Evolutionary conservation across 2,329 filamentous ascomycete genomes (phyloP).

Genomic region (Aspergillus sp.): DNA sequence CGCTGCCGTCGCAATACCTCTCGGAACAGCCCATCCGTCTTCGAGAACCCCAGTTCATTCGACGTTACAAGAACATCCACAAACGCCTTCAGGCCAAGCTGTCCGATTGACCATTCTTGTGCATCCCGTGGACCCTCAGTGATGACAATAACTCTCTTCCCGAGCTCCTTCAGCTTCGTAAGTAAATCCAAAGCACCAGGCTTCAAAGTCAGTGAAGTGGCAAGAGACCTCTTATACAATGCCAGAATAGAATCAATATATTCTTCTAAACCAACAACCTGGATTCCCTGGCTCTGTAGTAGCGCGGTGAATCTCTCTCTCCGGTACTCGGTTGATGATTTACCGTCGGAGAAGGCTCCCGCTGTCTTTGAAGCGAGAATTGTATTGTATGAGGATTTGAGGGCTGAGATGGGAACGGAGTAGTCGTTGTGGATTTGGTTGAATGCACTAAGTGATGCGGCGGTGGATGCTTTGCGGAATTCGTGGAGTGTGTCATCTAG

Average conservation of each 20-base stretch:
- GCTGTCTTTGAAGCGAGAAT: conserved; percentile 38
- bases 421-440: conserved; percentile 22
- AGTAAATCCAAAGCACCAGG: conserved; percentile 39
- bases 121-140: conserved; percentile 52
- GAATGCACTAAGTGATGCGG: conserved; percentile 38
- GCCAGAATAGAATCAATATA: conserved; percentile 12
- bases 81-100: conserved; percentile 28
- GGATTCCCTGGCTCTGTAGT: conserved; percentile 20
- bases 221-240: conserved; percentile 15
- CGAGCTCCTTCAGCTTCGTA: conserved; percentile 28
- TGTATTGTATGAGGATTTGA: conserved; percentile 29
- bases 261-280: not conserved
- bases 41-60: conserved; percentile 31
- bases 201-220: conserved; percentile 34
- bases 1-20: conserved; percentile 21
- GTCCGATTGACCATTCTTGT: conserved; percentile 44
- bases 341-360: conserved; percentile 47
- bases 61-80: conserved; percentile 36
- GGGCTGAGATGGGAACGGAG: conserved; percentile 8
- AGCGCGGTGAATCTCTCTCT: conserved; percentile 40
- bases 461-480: conserved; percentile 43
- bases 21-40: conserved; percentile 33
- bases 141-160: conserved; percentile 45
- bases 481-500: conserved; percentile 52
- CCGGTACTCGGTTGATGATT: conserved; percentile 45